phyloP scores from a whole-genome alignment of 805 yeast genomes.

The Nakazawaea ambrosiae region DNA sequence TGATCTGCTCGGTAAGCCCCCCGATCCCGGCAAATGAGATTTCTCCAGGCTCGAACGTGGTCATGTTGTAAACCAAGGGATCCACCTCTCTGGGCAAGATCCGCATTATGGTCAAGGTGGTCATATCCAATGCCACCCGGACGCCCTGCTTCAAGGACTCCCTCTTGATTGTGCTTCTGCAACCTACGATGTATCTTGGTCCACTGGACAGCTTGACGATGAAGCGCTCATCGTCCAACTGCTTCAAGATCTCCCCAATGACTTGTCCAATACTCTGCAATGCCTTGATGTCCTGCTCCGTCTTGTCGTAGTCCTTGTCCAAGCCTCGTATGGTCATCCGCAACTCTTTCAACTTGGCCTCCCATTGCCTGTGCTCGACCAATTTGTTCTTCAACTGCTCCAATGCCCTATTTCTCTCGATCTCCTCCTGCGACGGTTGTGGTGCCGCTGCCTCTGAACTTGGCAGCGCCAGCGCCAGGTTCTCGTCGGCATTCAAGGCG shows the following conservation, averaged over 20 bases:
- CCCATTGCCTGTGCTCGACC: constrained; percentile 92
- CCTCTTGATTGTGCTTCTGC: constrained; percentile 86
- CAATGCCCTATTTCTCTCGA: constrained; percentile 71
- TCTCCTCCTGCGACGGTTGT: constrained; percentile 22
- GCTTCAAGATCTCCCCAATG: constrained; percentile 94
- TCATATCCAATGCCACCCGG: constrained; percentile 94
- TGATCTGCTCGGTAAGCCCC: constrained; percentile 90
- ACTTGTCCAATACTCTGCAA: constrained; percentile 95
- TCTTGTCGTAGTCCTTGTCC: constrained; percentile 80
- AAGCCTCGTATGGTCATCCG: constrained; percentile 77
- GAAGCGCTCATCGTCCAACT: constrained; percentile 87
- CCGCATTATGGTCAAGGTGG: constrained; percentile 96
- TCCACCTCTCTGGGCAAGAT: constrained; percentile 96
- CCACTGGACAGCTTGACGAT: constrained; percentile 96
- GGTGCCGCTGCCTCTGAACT: constrained; percentile 16
- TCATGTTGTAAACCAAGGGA: constrained; percentile 97
- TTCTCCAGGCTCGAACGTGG: constrained; percentile 96
- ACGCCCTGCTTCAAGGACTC: constrained; percentile 85
- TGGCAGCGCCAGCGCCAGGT: constrained; percentile 10
- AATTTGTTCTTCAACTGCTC: constrained; percentile 76
- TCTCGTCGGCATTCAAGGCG: constrained; percentile 42
- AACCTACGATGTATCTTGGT: constrained; percentile 96
- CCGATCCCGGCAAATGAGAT: constrained; percentile 93
- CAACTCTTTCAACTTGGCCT: constrained; percentile 78
- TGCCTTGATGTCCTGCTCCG: constrained; percentile 96